Base-by-base conservation (phyloP, 371 early-diverging fungal species). In the Basidiobolus meristosporus region DNA sequence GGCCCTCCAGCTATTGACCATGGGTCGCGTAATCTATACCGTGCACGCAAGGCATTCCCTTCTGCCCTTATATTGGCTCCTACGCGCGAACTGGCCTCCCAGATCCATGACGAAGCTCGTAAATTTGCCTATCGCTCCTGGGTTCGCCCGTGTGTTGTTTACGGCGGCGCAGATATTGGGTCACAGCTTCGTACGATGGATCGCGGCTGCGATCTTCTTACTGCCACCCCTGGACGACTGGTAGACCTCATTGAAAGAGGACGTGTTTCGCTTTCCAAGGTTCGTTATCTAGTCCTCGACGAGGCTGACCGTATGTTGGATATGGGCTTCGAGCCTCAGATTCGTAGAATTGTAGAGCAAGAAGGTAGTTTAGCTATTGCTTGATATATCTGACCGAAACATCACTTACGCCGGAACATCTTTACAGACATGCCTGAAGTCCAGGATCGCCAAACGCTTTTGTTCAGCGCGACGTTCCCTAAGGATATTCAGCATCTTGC, bases 241-340 rank as follows among this genome's bases (percentile, higher is more conserved):
- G 84, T 90, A 9, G 98, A 98, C 53, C 60, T 98, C 47, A 65
- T 98, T 26, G 93, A 93, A 56, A 83, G 93, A 40, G 81, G 82
- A 10, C 73, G 77, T 36, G 59, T 96, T 31, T 82, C 84, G 21
- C 70, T 95, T 21, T 53, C 65, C 28, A 67, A 68, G 39, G 68
- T 91, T 47, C 64, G 70, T 39, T 92, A 85, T 52, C 61, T 99
- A 22, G 90, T 99, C 4, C 62, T 99, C 15, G 99, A 99, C 57
- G 99, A 99, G 63, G 99, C 98, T 17, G 99, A 99, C 63, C 82
- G 98, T 46, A 90, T 97, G 89, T 70, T 96, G 31, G 99, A 98
- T 53, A 97, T 95, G 95, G 99, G 99, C 41, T 98, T 98, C 63
- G 97, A 96, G 58, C 90, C 91, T 26, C 98, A 98, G 60, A 96